Evolutionary conservation across 257 asterid species (phyloP).

Genomic region (Solanum sparsipilum): DNA sequence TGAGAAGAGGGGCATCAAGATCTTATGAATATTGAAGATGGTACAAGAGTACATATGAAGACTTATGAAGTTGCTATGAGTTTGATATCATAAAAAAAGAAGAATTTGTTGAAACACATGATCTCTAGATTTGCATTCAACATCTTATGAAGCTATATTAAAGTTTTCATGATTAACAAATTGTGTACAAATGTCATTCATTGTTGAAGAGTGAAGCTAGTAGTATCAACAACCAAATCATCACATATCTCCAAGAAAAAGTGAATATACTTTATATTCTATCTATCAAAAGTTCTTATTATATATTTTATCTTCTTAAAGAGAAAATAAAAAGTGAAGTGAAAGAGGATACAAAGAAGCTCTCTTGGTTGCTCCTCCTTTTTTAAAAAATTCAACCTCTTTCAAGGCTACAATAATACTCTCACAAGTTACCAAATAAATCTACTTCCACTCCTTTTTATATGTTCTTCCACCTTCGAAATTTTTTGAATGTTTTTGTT

Average conservation of each 20-base stretch:
- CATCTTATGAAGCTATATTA: background rate
- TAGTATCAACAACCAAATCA: background rate
- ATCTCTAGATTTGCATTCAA: background rate
- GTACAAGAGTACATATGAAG: background rate
- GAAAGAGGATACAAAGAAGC: background rate
- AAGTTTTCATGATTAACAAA: too few relatives aligned
- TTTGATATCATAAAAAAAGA: too few relatives aligned
- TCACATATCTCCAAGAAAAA: background rate
- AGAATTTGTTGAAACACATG: background rate
- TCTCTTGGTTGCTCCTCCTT: background rate
- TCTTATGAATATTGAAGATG: background rate
- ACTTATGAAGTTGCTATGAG: background rate
- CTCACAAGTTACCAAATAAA: background rate
- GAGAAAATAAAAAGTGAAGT: background rate
- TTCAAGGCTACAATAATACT: background rate
- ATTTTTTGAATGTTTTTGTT: background rate
- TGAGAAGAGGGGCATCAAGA: background rate
- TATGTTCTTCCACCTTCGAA: background rate
- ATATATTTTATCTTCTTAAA: background rate
- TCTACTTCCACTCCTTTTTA: background rate
- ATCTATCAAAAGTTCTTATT: background rate
- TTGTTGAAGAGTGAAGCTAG: background rate
- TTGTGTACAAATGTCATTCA: background rate
- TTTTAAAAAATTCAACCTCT: background rate
- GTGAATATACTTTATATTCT: background rate